Evolutionary conservation across 2,329 filamentous ascomycete species (phyloP).

Genomic region (Fusarium goolgardi): DNA sequence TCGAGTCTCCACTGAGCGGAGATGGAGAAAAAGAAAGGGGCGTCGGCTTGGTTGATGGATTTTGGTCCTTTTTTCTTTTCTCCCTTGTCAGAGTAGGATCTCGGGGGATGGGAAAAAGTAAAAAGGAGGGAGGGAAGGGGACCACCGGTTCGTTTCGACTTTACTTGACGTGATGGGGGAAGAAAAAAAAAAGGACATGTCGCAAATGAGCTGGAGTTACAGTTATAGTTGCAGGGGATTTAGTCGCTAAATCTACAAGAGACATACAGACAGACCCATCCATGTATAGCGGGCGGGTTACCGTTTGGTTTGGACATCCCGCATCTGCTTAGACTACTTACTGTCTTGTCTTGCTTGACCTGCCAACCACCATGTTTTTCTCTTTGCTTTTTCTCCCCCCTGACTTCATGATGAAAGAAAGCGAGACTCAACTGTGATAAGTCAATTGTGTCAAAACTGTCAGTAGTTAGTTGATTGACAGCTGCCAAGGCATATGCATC

Average conservation of each 20-base stretch:
- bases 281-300: background rate
- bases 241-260: background rate
- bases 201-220: constrained; percentile 3
- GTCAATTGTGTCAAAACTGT: constrained; percentile 14
- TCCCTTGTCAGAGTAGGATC: background rate
- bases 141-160: background rate
- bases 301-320: background rate
- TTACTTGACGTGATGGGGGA: background rate
- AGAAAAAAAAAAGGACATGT: constrained; percentile 1
- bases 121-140: background rate
- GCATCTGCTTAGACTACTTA: background rate
- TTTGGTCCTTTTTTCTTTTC: background rate
- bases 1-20: background rate
- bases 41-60: background rate
- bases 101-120: background rate
- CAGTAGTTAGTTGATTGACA: background rate
- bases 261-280: too few relatives aligned
- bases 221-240: background rate
- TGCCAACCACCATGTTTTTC: background rate
- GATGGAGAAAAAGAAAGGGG: background rate
- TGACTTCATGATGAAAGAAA: constrained; percentile 2
- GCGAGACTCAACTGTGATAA: background rate
- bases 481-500: background rate
- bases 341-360: background rate
- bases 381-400: constrained; percentile 12